Evolutionary conservation across 352 stramenopile genomes (phyloP), one percentile per base, ranked within the genome.

Genomic region (Hyphochytrium catenoides): DNA sequence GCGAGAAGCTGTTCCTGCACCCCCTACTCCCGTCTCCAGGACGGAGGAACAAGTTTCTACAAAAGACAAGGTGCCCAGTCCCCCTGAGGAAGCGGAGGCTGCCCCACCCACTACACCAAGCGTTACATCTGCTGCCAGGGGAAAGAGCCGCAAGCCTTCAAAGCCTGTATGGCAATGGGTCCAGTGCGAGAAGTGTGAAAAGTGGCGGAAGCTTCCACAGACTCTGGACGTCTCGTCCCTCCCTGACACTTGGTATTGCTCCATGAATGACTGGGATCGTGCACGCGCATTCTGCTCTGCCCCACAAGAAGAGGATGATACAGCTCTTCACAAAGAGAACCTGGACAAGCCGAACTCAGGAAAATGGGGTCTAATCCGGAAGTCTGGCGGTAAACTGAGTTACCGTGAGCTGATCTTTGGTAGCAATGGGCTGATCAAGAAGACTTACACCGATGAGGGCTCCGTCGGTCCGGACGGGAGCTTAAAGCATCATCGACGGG

Each of bases 161-260:
- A 43, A 35, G n/a, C n/a, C 36, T 3, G 65, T 83, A 23, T 41
- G 79, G n/a, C 65, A 83, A 52, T 96, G 87, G 87, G 87, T 89
- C 0, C 74, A 94, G 48, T 96, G 86, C 52, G 86, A 96, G 39
- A 73, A 74, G 36, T 96, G 86, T 57, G 67, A 77, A 34, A 95
- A 95, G 51, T 96, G 86, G 86, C 74, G 86, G 30, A 84, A 92
- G 41, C 47, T 96, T 14, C 82, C 86, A 1, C 61, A 62, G 12
- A 61, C 74, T 44, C 78, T 94, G 31, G 77, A 93, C 43, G 74
- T 70, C 16, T 77, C 79, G 6, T 81, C 59, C 17, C 59, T 96
- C 9, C 84, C 84, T 3, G 77, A 95, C 46, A 73, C 89, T 41
- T 96, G 86, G 87, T 95, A 87, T 45, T 96, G 87, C 53, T 68